Evolutionary conservation across 345 rosid species (phyloP).

Genomic region (Eucalyptus shirleyi): DNA sequence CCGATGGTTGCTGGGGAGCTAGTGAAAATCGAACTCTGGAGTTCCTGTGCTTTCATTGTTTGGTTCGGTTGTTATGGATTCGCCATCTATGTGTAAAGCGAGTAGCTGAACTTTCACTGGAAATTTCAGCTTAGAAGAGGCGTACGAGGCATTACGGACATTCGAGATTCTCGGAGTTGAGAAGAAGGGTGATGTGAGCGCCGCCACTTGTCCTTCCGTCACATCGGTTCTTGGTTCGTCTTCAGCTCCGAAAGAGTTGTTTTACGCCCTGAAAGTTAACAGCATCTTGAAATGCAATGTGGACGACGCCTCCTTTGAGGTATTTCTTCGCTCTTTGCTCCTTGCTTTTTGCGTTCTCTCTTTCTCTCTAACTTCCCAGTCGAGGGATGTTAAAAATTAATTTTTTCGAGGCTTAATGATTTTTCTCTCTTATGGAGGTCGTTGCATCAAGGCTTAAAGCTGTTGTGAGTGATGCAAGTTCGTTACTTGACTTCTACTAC

Average conservation of each 20-base stretch:
- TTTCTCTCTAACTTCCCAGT: not conserved
- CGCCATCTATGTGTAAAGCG: not conserved
- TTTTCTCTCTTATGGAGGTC: constrained; percentile 26
- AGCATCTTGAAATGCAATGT: constrained; percentile 49
- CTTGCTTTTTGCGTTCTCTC: not conserved
- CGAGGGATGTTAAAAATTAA: not conserved
- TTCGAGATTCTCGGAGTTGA: constrained; percentile 68
- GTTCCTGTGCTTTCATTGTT: not conserved
- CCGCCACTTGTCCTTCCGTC: constrained; percentile 35
- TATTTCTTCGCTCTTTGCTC: not conserved
- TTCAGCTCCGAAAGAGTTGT: constrained; percentile 48
- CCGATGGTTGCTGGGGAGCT: not conserved
- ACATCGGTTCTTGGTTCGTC: constrained; percentile 35
- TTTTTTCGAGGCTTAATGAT: not conserved
- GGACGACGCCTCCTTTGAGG: constrained; percentile 42
- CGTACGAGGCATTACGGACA: constrained; percentile 70
- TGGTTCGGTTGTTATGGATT: not conserved
- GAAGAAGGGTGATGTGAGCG: constrained; percentile 32
- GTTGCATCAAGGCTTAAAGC: constrained; percentile 53
- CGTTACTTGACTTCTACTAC: constrained; percentile 66
- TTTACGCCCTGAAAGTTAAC: constrained; percentile 58
- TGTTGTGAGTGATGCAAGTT: constrained; percentile 45
- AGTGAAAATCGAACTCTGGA: not conserved
- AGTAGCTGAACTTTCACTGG: not conserved
- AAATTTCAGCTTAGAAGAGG: constrained; percentile 53